These are phyloP conservation scores for Nakazawaea populi DNA, from an alignment of 805 yeast species.

Conservation along the genomic window DNA sequence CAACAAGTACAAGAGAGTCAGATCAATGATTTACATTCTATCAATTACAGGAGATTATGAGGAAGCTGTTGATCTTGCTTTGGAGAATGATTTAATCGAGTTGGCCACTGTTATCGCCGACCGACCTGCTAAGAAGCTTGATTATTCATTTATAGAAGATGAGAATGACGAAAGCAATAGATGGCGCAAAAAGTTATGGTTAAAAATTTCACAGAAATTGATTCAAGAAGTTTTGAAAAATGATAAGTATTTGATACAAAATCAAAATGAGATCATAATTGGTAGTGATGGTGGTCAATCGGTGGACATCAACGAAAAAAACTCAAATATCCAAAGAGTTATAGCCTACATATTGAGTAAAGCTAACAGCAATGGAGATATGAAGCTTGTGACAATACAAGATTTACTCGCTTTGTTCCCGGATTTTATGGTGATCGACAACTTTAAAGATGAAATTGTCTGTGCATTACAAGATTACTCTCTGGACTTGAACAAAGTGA, in stretches of 20 bases:
- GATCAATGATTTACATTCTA: constrained; percentile 70
- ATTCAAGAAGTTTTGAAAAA: constrained; percentile 26
- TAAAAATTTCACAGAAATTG: constrained; percentile 52
- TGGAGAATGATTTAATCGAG: constrained; percentile 52
- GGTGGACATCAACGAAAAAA: constrained; percentile 23
- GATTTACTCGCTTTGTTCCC: constrained; percentile 85
- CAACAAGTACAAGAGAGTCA: constrained; percentile 47
- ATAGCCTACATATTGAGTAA: constrained; percentile 33
- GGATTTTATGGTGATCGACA: constrained; percentile 73
- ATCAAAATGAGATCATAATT: constrained; percentile 8
- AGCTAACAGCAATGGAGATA: constrained; percentile 24
- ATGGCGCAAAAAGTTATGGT: constrained; percentile 68
- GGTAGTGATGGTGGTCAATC: constrained; percentile 16
- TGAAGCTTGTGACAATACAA: constrained; percentile 50
- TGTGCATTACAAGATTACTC: constrained; percentile 73
- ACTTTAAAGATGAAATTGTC: constrained; percentile 79
- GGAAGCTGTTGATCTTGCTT: constrained; percentile 74
- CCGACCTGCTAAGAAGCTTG: constrained; percentile 38
- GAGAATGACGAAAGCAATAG: constrained; percentile 30
- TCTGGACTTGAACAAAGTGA: constrained; percentile 53
- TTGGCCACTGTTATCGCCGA: constrained; percentile 56
- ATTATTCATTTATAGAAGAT: constrained; percentile 25
- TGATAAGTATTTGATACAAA: constrained; percentile 18
- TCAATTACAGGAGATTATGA: constrained; percentile 65
- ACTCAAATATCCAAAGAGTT: constrained; percentile 21